Evolutionary conservation across 1,284 basidiomycete genomes (phyloP), one percentile per base, ranked within the genome.

Genomic region (Kalmanozyma brasiliensis): DNA sequence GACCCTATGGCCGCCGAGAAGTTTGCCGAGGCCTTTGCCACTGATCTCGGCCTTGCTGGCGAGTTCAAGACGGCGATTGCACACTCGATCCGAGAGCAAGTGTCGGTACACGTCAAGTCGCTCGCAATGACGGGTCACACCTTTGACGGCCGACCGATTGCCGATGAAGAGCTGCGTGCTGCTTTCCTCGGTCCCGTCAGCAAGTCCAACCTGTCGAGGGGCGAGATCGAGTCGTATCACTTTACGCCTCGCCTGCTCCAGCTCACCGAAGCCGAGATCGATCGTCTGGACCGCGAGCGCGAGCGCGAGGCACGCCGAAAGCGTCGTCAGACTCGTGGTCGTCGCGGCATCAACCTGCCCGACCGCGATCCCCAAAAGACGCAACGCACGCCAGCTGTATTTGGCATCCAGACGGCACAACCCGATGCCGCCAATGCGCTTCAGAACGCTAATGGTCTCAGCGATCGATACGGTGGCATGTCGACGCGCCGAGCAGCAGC

Each of bases 51-150:
- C 1, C 85, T 98, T 17, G 87, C 87, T 30, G 93, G 94, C 35
- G 95, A 99, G 83, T 68, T 56, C 74, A 94, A 91, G 81, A 97
- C 94, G 19, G 93, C 94, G 14, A 92, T 99, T 59, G 90, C 93
- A 0, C 95, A 98, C 82, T 90, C 90, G 30, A 98, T 99, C 69
- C 89, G 95, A 43, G 96, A 99, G 83, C 96, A 99, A 85, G 88
- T 94, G 13, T 89, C 93, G 56, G 88, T 90, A 2, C 93, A 94
- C 83, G 89, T 93, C 82, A 94, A 94, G 77, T 95, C 92, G 0
- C 87, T 98, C 4, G 92, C 92, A 85, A 87, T 97, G 44, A 89
- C 94, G 51, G 93, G 94, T 2, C 92, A 97, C 81, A 88, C 90
- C 0, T 88, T 89, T 16, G 91, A 93, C 67, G 91, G 92, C 10